These are phyloP conservation scores for Solanum hybrid DNA, from an alignment of 305 asterid species.

Conservation along the genomic window DNA sequence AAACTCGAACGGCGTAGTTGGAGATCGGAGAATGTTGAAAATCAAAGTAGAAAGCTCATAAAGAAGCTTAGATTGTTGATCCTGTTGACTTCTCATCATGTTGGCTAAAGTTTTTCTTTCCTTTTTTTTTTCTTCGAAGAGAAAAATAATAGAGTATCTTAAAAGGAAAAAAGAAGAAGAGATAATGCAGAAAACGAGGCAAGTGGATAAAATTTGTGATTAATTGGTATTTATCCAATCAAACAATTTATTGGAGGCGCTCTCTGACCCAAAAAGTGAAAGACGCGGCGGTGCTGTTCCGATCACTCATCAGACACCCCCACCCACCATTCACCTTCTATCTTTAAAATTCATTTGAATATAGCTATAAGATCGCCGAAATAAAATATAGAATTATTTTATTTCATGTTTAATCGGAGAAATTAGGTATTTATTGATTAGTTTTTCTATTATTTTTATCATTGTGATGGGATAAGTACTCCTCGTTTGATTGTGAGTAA, in stretches of 20 bases:
- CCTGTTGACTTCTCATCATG: constrained; percentile 51
- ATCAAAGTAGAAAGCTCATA: constrained; percentile 56
- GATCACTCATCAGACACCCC: background rate
- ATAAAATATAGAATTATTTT: no score
- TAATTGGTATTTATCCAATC: constrained; percentile 7
- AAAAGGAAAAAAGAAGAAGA: background rate
- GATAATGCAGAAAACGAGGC: constrained; percentile 25
- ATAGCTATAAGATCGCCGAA: background rate
- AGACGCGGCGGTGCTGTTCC: constrained; percentile 9
- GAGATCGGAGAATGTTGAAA: constrained; percentile 44
- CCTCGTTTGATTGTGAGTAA: background rate
- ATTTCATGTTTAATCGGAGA: no score
- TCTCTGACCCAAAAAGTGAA: constrained; percentile 1
- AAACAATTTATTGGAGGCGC: background rate
- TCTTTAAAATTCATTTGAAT: background rate
- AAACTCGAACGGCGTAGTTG: constrained; percentile 34
- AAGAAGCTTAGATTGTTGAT: constrained; percentile 12
- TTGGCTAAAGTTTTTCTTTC: background rate
- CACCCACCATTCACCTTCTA: background rate
- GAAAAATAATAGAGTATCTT: background rate
- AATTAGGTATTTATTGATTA: no score
- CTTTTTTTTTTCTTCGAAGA: background rate
- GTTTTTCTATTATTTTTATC: no score
- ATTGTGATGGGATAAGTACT: background rate
- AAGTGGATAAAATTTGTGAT: constrained; percentile 31